Base-by-base conservation (phyloP, 2,329 filamentous ascomycete genomes). In the Coniochaeta sp. region DNA sequence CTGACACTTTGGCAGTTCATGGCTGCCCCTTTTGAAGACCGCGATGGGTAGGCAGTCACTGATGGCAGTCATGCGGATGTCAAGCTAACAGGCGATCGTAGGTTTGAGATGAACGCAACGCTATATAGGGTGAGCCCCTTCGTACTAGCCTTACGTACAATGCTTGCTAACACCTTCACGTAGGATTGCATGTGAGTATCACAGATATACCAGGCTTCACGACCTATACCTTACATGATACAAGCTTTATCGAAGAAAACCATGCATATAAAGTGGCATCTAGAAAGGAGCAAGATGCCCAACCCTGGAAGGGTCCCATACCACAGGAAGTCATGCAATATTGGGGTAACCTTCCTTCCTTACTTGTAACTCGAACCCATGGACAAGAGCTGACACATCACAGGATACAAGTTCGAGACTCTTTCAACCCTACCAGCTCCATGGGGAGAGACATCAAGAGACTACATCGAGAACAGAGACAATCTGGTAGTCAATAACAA, bases 381-480 rank as follows among this genome's bases (percentile, higher is more conserved):
- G 6, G 9, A 5, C n/a, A 33, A 19, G 17, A 54, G 6, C 52
- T 55, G 28, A 55, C 52, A 19, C 6, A n/a, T 2, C 14, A 26
- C 64, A 93, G 91, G 93, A 38, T 99, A 99, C 78, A 99, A 99
- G 72, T 99, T 99, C 68, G 95, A 99, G 74, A 89, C 91, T 0
- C 75, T 99, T 1, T 86, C 88, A 7, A 87, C 95, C 1, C 76
- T 98, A 4, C 87, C 90, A 2, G 76, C 81, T 2, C 83, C 88
- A 0, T 97, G 93, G 87, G 86, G 82, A 59, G 83, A 89, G 60
- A 88, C 85, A 0, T 77, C 86, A 0, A 84, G 90, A 60, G 87
- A 90, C 1, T 85, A 87, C 61, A 97, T 99, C 64, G 93, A 96
- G 70, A 77, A 76, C 60, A 86, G 95, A 31, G 85, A 89, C 50